Evolutionary conservation across 169 alveolate species (phyloP).

Genomic region (Plasmodium knowlesi): DNA sequence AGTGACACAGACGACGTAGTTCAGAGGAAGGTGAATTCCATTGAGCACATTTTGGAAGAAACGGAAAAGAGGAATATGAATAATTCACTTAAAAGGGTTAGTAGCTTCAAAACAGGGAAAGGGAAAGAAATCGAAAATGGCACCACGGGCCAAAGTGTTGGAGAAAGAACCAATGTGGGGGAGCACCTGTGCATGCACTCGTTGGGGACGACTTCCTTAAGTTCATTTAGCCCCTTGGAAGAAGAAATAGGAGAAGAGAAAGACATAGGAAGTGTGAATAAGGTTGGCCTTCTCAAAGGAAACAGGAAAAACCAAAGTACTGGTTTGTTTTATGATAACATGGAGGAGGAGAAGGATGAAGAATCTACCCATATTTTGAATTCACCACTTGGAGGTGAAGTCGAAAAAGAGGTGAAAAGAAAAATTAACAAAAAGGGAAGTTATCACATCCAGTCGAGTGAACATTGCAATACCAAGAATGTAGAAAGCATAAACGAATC

Average conservation of each 20-base stretch:
- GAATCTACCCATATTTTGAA: neutral
- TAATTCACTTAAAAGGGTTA: neutral
- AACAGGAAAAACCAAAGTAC: neutral
- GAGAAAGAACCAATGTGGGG: too few species aligned
- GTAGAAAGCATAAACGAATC: neutral
- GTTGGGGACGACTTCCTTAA: too few species aligned
- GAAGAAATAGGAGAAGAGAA: too few species aligned
- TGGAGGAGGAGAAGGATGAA: neutral
- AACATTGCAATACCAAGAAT: neutral
- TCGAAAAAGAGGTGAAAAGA: neutral
- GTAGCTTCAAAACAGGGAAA: neutral
- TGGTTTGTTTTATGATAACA: neutral
- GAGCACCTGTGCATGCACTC: too few species aligned
- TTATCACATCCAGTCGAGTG: neutral
- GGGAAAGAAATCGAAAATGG: neutral
- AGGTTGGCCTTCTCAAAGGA: neutral
- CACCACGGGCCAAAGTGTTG: neutral
- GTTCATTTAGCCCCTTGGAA: too few species aligned
- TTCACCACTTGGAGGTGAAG: neutral
- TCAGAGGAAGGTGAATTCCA: conserved; percentile 30
- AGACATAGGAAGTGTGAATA: neutral
- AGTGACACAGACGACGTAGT: conserved; percentile 33
- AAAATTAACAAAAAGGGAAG: too few species aligned
- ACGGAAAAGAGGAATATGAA: conserved; percentile 1
- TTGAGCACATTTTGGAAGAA: conserved; percentile 33